Evolutionary conservation across 805 yeast species (phyloP), one percentile per base, ranked within the genome.

Genomic region (Helenozyma baotianmanensis): DNA sequence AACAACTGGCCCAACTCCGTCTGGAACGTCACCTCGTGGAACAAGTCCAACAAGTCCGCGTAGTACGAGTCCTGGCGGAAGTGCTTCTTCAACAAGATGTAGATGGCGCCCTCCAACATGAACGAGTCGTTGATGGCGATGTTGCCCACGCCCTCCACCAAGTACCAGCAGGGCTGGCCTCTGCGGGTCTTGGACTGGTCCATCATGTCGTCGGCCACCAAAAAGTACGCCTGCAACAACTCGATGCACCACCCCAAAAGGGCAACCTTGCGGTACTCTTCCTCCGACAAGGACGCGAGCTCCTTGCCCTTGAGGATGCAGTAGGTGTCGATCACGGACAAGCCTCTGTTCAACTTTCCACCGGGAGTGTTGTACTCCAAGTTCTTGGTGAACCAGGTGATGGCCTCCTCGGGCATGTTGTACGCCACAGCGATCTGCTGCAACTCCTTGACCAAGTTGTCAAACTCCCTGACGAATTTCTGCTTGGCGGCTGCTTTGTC

Each of bases 201-300:
- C 98, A 92, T 92, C 79, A 92, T 92, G 59, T 92, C 98, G 60
- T 92, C 98, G 21, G 97, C 94, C 36, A 92, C 97, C 52, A 92
- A 73, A 72, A 92, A 92, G 60, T 86, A 92, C 2, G 97, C 97
- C 66, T 90, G 98, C 48, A 90, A 71, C 45, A 92, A 72, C 67
- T 92, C 98, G 48, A 92, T 78, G 49, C 87, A 73, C 98, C 98
- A 92, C 14, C 98, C 98, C 45, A 92, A 72, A 30, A 89, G 68
- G 8, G 97, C 92, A 23, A 86, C 84, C 51, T 79, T 81, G 59
- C 77, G 77, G 68, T 88, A 90, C 54, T 87, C 92, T 21, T 68
- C 84, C 13, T 56, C 70, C 8, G 70, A 43, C 36, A 89, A 72
- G n/a, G 70, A 74, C 30, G 64, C 57, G 2, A 76, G 60, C 27